Evolutionary conservation across 1,139 yeast genomes (phyloP).

Genomic region (Suhomyces maxii): DNA sequence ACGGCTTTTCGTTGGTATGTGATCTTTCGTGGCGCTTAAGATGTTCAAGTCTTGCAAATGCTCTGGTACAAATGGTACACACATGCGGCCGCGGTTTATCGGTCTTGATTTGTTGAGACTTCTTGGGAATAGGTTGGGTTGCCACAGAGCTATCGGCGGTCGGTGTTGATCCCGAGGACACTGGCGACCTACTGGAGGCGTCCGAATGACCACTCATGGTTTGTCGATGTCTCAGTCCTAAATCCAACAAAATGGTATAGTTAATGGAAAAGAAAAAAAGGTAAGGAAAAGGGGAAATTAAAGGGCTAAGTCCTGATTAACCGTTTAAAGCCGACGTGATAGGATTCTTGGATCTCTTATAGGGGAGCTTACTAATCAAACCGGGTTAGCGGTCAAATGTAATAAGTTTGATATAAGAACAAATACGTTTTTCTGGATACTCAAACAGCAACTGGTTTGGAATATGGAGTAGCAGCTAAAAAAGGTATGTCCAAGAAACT

Average conservation of each 20-base stretch:
- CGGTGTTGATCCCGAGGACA: slow-evolving; percentile 8
- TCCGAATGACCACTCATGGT: slow-evolving; percentile 6
- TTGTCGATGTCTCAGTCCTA: neutral
- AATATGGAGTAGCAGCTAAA: neutral
- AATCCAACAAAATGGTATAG: neutral
- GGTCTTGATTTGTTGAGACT: slow-evolving; percentile 78
- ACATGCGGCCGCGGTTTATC: slow-evolving; percentile 44
- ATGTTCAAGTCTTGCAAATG: slow-evolving; percentile 35
- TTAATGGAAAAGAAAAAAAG: neutral
- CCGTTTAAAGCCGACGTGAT: neutral
- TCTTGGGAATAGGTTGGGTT: slow-evolving; percentile 79
- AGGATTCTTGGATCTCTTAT: neutral
- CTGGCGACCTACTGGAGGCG: slow-evolving; percentile 7
- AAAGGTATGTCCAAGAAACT: neutral
- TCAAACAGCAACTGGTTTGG: no score
- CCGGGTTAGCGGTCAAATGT: no score
- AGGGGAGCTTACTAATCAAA: no score
- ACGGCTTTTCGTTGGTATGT: slow-evolving; percentile 36
- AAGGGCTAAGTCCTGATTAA: neutral
- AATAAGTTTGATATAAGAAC: no score
- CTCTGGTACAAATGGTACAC: slow-evolving; percentile 33
- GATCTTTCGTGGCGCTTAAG: slow-evolving; percentile 35
- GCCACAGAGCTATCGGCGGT: slow-evolving; percentile 8
- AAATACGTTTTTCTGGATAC: no score
- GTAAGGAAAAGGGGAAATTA: neutral